Conservation (phyloP, 2,329 filamentous ascomycete species). For the Verticillium longisporum region DNA sequence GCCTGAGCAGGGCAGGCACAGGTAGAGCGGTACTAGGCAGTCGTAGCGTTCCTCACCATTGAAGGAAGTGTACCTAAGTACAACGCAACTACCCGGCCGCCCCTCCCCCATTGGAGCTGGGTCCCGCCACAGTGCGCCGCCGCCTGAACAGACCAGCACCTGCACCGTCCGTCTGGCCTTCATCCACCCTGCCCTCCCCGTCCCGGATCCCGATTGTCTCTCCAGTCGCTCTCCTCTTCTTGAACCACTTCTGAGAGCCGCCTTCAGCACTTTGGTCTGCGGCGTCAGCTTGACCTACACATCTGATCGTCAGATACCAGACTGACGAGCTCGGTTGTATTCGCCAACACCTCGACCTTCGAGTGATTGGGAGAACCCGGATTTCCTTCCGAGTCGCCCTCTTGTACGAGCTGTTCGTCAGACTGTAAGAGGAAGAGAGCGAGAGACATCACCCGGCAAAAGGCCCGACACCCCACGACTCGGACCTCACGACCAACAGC, state of each 20-base stretch:
- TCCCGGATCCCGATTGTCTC: neutral
- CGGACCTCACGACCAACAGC: neutral
- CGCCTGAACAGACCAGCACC: neutral
- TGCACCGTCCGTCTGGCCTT: neutral
- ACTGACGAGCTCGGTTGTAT: neutral
- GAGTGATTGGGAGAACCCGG: neutral
- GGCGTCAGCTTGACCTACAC: neutral
- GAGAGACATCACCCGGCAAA: neutral
- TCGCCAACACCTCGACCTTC: neutral
- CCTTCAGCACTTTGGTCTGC: neutral
- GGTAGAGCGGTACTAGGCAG: neutral
- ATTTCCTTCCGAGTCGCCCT: neutral
- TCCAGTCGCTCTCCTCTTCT: neutral
- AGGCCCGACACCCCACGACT: neutral
- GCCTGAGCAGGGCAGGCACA: neutral
- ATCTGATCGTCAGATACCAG: neutral
- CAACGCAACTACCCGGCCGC: neutral
- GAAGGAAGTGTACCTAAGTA: neutral
- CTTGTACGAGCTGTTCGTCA: no score
- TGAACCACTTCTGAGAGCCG: neutral
- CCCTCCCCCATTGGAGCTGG: neutral
- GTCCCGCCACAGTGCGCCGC: neutral
- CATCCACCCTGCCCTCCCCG: neutral
- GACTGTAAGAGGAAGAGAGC: no score
- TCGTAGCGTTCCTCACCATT: no score